These are phyloP conservation scores for Croton laevigatus DNA, from an alignment of 441 rosid species.

Conservation along the genomic window DNA sequence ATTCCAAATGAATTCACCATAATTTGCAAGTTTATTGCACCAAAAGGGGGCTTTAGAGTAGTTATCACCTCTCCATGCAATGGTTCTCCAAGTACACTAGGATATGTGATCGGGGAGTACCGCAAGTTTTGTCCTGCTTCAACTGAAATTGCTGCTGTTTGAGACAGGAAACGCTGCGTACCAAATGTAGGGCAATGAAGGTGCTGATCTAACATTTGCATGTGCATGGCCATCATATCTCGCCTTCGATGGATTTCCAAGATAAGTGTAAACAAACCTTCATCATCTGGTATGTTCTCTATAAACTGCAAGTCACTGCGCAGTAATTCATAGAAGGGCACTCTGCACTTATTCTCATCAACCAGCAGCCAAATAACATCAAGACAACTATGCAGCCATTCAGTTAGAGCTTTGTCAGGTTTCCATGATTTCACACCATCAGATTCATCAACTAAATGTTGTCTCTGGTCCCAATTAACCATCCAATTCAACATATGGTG, in stretches of 20 bases:
- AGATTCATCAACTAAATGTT: conserved; percentile 59
- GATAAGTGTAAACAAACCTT: conserved; percentile 83
- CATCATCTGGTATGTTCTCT: conserved; percentile 92
- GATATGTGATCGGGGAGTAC: conserved; percentile 91
- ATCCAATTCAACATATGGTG: conserved; percentile 86
- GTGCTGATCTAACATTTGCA: conserved; percentile 97
- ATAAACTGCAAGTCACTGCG: conserved; percentile 93
- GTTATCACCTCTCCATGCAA: conserved; percentile 89
- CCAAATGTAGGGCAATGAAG: conserved; percentile 98
- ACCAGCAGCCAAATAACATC: conserved; percentile 95
- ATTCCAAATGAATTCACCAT: too few species aligned
- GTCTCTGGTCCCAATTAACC: conserved; percentile 89
- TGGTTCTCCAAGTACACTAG: conserved; percentile 98
- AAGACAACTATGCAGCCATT: conserved; percentile 89
- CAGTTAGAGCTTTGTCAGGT: conserved; percentile 66
- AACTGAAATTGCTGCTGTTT: conserved; percentile 58
- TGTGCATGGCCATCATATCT: conserved; percentile 97
- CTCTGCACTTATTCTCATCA: conserved; percentile 75
- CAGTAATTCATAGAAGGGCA: conserved; percentile 91
- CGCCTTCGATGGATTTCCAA: conserved; percentile 94
- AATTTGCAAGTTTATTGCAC: too few species aligned
- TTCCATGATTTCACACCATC: conserved; percentile 57
- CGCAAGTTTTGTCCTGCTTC: conserved; percentile 73
- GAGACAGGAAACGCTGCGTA: conserved; percentile 75
- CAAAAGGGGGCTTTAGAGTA: not conserved